Base-by-base conservation (phyloP, 2,329 filamentous ascomycete species). In the Neurospora crassa region DNA sequence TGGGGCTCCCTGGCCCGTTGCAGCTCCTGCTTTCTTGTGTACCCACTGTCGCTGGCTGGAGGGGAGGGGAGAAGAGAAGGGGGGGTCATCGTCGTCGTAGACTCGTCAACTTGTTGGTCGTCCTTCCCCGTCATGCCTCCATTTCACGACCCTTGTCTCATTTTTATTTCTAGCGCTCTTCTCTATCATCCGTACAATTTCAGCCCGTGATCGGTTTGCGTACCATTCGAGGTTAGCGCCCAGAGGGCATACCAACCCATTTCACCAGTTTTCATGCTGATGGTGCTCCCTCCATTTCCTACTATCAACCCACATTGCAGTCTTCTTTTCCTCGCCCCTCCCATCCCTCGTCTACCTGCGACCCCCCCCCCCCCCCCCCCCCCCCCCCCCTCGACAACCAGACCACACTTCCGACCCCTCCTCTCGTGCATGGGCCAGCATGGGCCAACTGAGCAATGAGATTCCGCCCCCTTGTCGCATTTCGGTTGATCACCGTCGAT, bases 401-500 rank as follows among this genome's bases (percentile, higher is more conserved):
- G 24, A 59, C 12, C 6, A 59, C 47, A 59, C 47, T 59, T 24
- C 14, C 14, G 47, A 34, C 47, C 47, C 47, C 47, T 59, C 47
- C 53, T 63, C 53, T 63, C 29, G 24, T 63, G 24, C 24, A 14
- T 63, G 24, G 53, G 53, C 53, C 24, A 63, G 24, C 53, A 40
- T 40, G 11, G 12, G 3, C 40, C 53, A 63, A 34, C 53, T 18
- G 53, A 63, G 53, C 53, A 63, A 63, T 34, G 53, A 53, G 47
- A 53, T 29, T 29, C 45, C 24, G 14, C 24, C 53, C 53, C 53
- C 53, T 34, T 34, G 53, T 63, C 29, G 29, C 53, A 63, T 63
- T 63, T 63, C 53, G 53, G 53, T 63, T 63, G 53, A 63, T 63
- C 53, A 63, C 53, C 53, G 53, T 63, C 53, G 53, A 63, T 63